A percentile compares a stretch with the other conserved stretches of the same genome.
phyloP scores from a whole-genome alignment of 768 basidiomycete species.

The Suillus subluteus region DNA sequence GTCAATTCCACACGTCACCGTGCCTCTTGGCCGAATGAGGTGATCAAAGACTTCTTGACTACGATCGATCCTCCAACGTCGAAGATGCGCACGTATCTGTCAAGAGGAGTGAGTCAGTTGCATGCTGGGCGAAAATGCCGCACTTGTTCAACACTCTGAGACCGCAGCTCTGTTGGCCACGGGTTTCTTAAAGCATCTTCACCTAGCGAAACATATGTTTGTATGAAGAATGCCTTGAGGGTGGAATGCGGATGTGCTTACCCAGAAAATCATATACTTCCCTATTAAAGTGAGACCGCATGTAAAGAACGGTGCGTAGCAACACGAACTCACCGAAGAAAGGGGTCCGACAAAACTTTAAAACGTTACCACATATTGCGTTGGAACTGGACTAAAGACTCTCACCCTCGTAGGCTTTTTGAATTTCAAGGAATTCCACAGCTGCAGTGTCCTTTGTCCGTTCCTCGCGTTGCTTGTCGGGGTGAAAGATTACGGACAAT shows the following conservation, averaged over 20 bases:
- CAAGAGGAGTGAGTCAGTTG: slow-evolving; percentile 5
- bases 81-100: slow-evolving; percentile 52
- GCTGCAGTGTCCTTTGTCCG: slow-evolving; percentile 60
- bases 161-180: slow-evolving; percentile 50
- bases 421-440: slow-evolving; percentile 71
- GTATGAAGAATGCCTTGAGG: slow-evolving; percentile 6
- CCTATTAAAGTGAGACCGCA: slow-evolving; percentile 37
- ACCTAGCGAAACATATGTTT: slow-evolving; percentile 24
- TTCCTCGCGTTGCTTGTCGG: slow-evolving; percentile 77
- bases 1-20: slow-evolving; percentile 48
- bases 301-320: slow-evolving; percentile 13
- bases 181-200: slow-evolving; percentile 43
- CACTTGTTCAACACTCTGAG: slow-evolving; percentile 53
- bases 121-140: slow-evolving; percentile 10
- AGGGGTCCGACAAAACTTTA: slow-evolving; percentile 72
- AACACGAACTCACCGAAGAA: slow-evolving; percentile 54
- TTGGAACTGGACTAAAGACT: neutral
- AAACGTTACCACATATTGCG: neutral
- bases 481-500: slow-evolving; percentile 81
- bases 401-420: slow-evolving; percentile 81
- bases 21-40: slow-evolving; percentile 49
- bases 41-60: slow-evolving; percentile 41
- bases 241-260: slow-evolving; percentile 27
- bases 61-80: slow-evolving; percentile 42
- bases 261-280: slow-evolving; percentile 80